Conservation (phyloP, 805 yeast genomes). For the Candida mattraensis region DNA sequence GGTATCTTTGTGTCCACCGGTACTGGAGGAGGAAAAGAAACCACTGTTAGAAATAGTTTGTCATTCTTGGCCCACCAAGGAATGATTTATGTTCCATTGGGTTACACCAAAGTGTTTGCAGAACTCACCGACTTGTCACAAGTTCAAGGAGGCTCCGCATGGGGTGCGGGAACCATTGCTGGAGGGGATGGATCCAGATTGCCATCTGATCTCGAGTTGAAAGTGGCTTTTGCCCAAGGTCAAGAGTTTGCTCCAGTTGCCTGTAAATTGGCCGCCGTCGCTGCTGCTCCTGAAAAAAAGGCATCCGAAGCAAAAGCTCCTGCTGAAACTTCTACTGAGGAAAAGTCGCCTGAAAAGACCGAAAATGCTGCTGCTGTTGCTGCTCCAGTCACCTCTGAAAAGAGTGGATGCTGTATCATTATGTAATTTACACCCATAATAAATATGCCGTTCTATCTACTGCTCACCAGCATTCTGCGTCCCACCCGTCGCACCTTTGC, state of each 20-base stretch:
- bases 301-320: slow-evolving; percentile 12
- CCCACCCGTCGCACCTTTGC: slow-evolving; percentile 55
- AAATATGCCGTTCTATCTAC: slow-evolving; percentile 7
- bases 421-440: slow-evolving; percentile 8
- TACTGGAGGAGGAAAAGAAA: slow-evolving; percentile 84
- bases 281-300: slow-evolving; percentile 12
- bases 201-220: slow-evolving; percentile 62
- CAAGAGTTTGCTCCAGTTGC: slow-evolving; percentile 53
- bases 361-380: slow-evolving; percentile 6
- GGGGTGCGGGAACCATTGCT: slow-evolving; percentile 85
- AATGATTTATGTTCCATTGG: slow-evolving; percentile 76
- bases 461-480: slow-evolving; percentile 29
- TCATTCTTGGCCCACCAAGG: slow-evolving; percentile 78
- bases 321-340: slow-evolving; percentile 1
- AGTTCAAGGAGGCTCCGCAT: slow-evolving; percentile 78
- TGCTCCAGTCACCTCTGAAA: slow-evolving; percentile 4
- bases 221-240: slow-evolving; percentile 69
- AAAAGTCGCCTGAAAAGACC: slow-evolving; percentile 1
- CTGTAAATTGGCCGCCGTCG: slow-evolving; percentile 20
- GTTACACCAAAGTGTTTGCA: slow-evolving; percentile 58
- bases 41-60: slow-evolving; percentile 61
- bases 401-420: slow-evolving; percentile 12
- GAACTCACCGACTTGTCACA: slow-evolving; percentile 56
- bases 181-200: slow-evolving; percentile 75
- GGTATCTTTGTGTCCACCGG: slow-evolving; percentile 76